Percentiles rank a stretch among this genome's conserved stretches.
Evolutionary conservation across 2,329 filamentous ascomycete genomes (phyloP).

Genomic region (Penicillium digitatum): DNA sequence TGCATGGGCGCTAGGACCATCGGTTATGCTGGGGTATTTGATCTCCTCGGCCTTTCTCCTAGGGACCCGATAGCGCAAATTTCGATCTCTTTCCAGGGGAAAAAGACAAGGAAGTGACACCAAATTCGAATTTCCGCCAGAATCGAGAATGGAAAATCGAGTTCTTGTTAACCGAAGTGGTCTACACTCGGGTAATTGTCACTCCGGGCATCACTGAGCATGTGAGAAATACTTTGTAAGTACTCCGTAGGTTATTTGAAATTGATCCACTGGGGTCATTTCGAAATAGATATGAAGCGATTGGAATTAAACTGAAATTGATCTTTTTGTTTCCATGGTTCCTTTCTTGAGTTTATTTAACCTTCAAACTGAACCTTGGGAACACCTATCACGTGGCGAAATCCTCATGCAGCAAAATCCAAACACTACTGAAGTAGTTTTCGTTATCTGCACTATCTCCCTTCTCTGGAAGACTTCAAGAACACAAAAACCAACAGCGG

Average conservation of each 20-base stretch:
- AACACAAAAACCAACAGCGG: constrained; percentile 28
- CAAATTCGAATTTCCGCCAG: constrained; percentile 8
- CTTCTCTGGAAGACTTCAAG: neutral
- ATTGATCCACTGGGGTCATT: neutral
- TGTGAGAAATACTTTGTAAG: neutral
- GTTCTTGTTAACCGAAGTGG: neutral
- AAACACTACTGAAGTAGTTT: neutral
- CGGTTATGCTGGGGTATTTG: constrained; percentile 1
- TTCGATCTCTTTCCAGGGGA: constrained; percentile 7
- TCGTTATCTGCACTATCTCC: neutral
- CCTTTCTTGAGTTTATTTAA: neutral
- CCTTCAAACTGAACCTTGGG: neutral
- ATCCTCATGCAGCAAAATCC: constrained; percentile 7
- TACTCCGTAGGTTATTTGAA: neutral
- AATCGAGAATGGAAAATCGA: constrained; percentile 6
- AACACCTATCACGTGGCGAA: constrained; percentile 17
- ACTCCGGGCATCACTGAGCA: neutral
- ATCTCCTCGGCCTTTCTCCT: constrained; percentile 14
- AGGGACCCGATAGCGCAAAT: constrained; percentile 1
- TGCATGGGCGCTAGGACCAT: constrained; percentile 11
- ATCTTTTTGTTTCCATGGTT: neutral
- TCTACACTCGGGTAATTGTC: neutral
- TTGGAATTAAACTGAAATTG: neutral
- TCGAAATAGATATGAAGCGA: neutral
- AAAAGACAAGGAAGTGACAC: constrained; percentile 17